These are phyloP conservation scores for Leccinum pallidistipes DNA, from an alignment of 1,284 basidiomycete species.

Conservation along the genomic window DNA sequence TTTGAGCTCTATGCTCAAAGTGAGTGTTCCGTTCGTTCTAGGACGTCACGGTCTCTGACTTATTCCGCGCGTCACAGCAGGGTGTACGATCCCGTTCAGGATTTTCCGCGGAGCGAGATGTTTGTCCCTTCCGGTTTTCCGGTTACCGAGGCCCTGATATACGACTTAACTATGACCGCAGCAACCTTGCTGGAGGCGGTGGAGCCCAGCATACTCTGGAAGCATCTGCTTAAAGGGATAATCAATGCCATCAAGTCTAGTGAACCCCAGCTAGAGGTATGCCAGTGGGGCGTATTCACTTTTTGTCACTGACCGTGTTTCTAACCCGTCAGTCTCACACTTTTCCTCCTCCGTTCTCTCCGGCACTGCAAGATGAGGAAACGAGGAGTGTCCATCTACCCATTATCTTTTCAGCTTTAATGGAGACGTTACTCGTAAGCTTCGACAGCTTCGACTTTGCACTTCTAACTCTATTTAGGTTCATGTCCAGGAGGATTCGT, in stretches of 20 bases:
- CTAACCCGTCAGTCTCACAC: constrained; percentile 61
- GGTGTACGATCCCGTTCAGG: too few species aligned
- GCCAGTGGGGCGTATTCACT: constrained; percentile 2
- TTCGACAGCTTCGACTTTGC: constrained; percentile 4
- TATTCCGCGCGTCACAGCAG: neutral
- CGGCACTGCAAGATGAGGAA: constrained; percentile 72
- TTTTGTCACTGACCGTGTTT: constrained; percentile 5
- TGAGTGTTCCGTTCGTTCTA: constrained; percentile 30
- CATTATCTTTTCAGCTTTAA: constrained; percentile 63
- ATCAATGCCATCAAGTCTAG: constrained; percentile 51
- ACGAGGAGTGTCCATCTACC: constrained; percentile 80
- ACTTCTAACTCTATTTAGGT: constrained; percentile 35
- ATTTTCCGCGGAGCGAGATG: too few species aligned
- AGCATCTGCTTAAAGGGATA: constrained; percentile 61
- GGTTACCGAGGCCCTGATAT: constrained; percentile 76
- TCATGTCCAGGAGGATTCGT: constrained; percentile 38
- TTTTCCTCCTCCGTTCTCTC: constrained; percentile 74
- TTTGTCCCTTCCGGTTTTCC: constrained; percentile 45
- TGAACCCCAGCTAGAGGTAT: constrained; percentile 48
- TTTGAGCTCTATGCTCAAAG: constrained; percentile 67
- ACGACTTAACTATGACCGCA: constrained; percentile 84
- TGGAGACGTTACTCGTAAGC: constrained; percentile 63
- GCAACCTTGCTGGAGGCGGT: constrained; percentile 93
- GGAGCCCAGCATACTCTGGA: constrained; percentile 90
- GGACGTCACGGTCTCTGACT: constrained; percentile 28